A percentile compares a stretch with the other conserved stretches of the same genome.
phyloP scores from a whole-genome alignment of 164 flowering plant genomes.

The Kingdonia uniflora region DNA sequence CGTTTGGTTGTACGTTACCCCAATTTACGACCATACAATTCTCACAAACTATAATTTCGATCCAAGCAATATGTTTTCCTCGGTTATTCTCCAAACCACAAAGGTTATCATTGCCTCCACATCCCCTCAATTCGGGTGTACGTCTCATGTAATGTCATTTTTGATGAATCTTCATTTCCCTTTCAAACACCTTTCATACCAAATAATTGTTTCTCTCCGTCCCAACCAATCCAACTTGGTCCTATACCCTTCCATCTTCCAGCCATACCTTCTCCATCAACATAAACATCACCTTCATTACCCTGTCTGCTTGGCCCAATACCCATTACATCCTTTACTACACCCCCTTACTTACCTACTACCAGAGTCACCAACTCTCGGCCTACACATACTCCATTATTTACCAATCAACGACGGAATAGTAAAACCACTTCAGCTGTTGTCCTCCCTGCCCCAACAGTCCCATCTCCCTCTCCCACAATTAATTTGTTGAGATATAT shows the following conservation, averaged over 20 bases:
- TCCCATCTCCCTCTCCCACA: too few relatives aligned
- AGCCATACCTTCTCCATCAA: too few relatives aligned
- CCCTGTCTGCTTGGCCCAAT: background rate
- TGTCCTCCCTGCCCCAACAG: too few relatives aligned
- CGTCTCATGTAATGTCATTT: background rate
- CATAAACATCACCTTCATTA: background rate
- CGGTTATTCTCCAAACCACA: slow-evolving; percentile 1
- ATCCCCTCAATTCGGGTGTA: slow-evolving; percentile 1
- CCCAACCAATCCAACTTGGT: slow-evolving; percentile 1
- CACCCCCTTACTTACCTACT: too few relatives aligned
- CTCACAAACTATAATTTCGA: background rate
- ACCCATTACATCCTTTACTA: background rate
- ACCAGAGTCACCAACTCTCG: too few relatives aligned
- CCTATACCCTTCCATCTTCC: too few relatives aligned
- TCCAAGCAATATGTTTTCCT: background rate
- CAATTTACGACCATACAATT: background rate
- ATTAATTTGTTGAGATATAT: too few relatives aligned
- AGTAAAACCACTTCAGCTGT: too few relatives aligned
- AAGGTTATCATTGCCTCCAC: background rate
- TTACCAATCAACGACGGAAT: too few relatives aligned
- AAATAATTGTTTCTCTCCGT: background rate
- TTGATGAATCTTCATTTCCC: background rate
- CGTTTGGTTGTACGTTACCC: too few relatives aligned
- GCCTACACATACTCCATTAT: too few relatives aligned
- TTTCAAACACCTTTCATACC: background rate